Percentiles rank a stretch among this genome's conserved stretches.
These are phyloP conservation scores for Trichocladium uniseriatum DNA, from an alignment of 495 filamentous ascomycete species.

Conservation along the genomic window DNA sequence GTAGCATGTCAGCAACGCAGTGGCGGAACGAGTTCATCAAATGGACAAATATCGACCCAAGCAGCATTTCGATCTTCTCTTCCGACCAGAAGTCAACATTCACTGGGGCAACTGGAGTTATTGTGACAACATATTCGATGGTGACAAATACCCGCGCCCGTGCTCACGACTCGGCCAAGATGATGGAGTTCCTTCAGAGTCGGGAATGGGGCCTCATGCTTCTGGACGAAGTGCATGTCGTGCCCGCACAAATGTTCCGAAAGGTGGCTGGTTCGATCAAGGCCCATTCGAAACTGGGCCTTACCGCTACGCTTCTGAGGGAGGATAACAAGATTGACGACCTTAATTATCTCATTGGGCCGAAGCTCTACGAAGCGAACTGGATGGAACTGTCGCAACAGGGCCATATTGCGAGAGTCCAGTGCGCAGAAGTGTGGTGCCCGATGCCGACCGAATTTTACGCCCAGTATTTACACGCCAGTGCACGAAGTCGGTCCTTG, in stretches of 20 bases:
- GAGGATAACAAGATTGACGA: conserved; percentile 97
- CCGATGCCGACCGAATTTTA: conserved; percentile 98
- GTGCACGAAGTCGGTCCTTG: conserved; percentile 45
- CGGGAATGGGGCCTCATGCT: conserved; percentile 97
- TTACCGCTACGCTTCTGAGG: conserved; percentile 85
- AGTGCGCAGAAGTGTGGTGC: conserved; percentile 98
- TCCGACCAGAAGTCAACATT: conserved; percentile 85
- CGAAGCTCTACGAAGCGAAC: conserved; percentile 94
- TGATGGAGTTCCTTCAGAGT: conserved; percentile 84
- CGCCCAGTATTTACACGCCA: conserved; percentile 63
- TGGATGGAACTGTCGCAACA: conserved; percentile 97
- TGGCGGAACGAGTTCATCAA: conserved; percentile 92
- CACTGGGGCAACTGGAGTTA: conserved; percentile 77
- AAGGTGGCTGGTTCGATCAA: conserved; percentile 81
- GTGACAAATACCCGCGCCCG: conserved; percentile 78
- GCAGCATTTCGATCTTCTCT: conserved; percentile 86
- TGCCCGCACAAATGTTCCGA: conserved; percentile 87
- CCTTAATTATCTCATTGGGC: conserved; percentile 92
- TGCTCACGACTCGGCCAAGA: conserved; percentile 83
- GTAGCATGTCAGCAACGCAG: conserved; percentile 91
- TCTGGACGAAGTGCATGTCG: conserved; percentile 94
- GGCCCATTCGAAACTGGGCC: conserved; percentile 82
- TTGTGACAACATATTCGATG: conserved; percentile 96
- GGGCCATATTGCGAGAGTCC: conserved; percentile 90
- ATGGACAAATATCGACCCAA: conserved; percentile 91